phyloP scores from a whole-genome alignment of 192 early-diverging fungal genomes.

The Dissophora globulifera region DNA sequence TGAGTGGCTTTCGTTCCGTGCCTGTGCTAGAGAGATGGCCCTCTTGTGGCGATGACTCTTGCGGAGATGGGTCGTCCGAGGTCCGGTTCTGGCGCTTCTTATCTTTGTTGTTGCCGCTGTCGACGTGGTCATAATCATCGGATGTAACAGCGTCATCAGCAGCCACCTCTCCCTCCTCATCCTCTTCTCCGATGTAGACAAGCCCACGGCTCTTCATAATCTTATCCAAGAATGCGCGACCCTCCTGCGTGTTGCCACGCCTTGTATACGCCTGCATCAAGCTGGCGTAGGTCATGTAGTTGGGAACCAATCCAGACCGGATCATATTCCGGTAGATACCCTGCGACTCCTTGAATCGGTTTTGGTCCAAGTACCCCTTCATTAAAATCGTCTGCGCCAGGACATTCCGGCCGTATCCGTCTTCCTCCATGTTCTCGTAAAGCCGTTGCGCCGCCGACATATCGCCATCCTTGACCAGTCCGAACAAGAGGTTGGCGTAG shows the following conservation, averaged over 20 bases:
- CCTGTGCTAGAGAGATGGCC: slow-evolving; percentile 25
- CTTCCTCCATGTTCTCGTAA: slow-evolving; percentile 56
- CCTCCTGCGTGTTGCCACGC: slow-evolving; percentile 43
- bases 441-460: slow-evolving; percentile 49
- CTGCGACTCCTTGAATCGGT: slow-evolving; percentile 47
- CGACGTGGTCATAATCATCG: too few relatives aligned
- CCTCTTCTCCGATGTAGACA: slow-evolving; percentile 8
- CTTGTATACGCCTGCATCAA: slow-evolving; percentile 56
- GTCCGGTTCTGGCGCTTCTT: slow-evolving; percentile 12
- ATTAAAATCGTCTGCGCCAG: slow-evolving; percentile 63
- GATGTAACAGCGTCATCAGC: too few relatives aligned
- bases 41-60: too few relatives aligned
- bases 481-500: slow-evolving; percentile 57
- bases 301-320: slow-evolving; percentile 49
- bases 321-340: slow-evolving; percentile 58
- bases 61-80: too few relatives aligned
- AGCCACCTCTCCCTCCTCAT: too few relatives aligned
- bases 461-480: slow-evolving; percentile 52
- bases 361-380: slow-evolving; percentile 54
- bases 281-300: slow-evolving; percentile 53
- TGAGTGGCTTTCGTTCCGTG: slow-evolving; percentile 45
- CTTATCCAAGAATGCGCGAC: slow-evolving; percentile 28
- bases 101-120: too few relatives aligned
- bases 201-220: slow-evolving; percentile 34
- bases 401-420: slow-evolving; percentile 42